A percentile compares a stretch with the other conserved stretches of the same genome.
phyloP scores from a whole-genome alignment of 768 basidiomycete species.

The Russula sp. region DNA sequence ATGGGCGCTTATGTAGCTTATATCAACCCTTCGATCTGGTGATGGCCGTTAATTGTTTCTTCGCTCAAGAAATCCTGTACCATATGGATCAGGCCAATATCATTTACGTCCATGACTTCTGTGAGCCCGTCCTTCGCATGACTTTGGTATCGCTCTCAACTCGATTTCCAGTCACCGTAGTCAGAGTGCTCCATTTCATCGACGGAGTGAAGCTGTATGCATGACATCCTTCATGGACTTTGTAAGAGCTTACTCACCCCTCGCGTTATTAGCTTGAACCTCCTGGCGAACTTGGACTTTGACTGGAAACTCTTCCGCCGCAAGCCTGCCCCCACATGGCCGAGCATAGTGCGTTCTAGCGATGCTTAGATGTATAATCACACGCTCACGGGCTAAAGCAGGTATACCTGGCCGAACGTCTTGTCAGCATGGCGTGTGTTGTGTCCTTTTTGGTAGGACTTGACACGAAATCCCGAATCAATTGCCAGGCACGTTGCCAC shows the following conservation, averaged over 20 bases:
- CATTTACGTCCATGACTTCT: not conserved
- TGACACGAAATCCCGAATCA: not conserved
- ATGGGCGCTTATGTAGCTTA: too few species aligned
- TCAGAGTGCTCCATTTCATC: slow-evolving; percentile 8
- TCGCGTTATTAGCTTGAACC: too few species aligned
- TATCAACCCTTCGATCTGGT: too few species aligned
- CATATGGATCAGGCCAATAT: not conserved
- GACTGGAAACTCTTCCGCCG: not conserved
- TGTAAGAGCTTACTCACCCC: not conserved
- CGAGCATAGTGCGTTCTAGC: not conserved
- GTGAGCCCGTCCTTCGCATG: not conserved
- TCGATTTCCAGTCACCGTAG: not conserved
- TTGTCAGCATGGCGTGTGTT: slow-evolving; percentile 3
- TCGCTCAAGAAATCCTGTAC: too few species aligned
- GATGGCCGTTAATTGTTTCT: too few species aligned
- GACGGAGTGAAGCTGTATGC: slow-evolving; percentile 4
- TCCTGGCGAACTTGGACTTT: not conserved
- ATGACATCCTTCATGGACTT: not conserved
- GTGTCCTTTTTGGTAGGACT: slow-evolving; percentile 1
- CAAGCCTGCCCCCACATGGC: not conserved
- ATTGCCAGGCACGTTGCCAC: not conserved
- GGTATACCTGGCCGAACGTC: not conserved
- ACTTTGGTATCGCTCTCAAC: not conserved
- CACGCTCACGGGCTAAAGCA: not conserved
- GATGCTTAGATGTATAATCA: too few species aligned